Percentiles rank a stretch among this genome's conserved stretches.
Conservation (phyloP, 305 asterid genomes). For the Galium porrigens region DNA sequence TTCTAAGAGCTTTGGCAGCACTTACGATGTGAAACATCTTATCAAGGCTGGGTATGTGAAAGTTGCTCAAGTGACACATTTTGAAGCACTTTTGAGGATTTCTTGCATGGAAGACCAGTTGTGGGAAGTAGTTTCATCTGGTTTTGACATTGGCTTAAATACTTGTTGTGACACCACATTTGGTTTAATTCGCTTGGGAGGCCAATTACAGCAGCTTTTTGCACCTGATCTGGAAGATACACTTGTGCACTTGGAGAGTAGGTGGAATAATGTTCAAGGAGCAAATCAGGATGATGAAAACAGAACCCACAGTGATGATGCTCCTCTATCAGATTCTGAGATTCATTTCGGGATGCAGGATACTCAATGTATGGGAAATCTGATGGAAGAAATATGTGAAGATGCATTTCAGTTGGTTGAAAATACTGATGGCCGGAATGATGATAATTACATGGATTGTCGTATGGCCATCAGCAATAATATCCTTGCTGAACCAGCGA, state of each 20-base stretch:
- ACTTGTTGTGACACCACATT: slow-evolving; percentile 74
- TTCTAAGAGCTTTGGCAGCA: slow-evolving; percentile 25
- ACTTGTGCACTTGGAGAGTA: slow-evolving; percentile 72
- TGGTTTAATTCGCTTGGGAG: slow-evolving; percentile 56
- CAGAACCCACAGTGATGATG: slow-evolving; percentile 23
- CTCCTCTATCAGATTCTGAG: slow-evolving; percentile 30
- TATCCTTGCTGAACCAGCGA: slow-evolving; percentile 26
- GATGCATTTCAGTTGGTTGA: slow-evolving; percentile 57
- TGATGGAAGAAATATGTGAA: slow-evolving; percentile 82
- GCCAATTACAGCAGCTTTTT: slow-evolving; percentile 75
- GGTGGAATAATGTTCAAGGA: slow-evolving; percentile 71
- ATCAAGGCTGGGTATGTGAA: slow-evolving; percentile 66
- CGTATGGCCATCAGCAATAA: slow-evolving; percentile 24
- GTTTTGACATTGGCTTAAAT: slow-evolving; percentile 45
- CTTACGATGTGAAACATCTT: slow-evolving; percentile 55
- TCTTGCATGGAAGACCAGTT: slow-evolving; percentile 40
- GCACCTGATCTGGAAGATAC: slow-evolving; percentile 82
- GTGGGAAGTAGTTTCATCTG: slow-evolving; percentile 81
- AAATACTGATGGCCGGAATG: slow-evolving; percentile 35
- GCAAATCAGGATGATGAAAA: slow-evolving; percentile 34
- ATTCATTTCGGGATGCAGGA: slow-evolving; percentile 24
- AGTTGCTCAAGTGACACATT: slow-evolving; percentile 66
- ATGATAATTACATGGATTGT: slow-evolving; percentile 30
- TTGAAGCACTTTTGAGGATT: slow-evolving; percentile 55
- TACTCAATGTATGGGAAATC: slow-evolving; percentile 30